A percentile compares a stretch with the other conserved stretches of the same genome.
Evolutionary conservation across 306 rosid species (phyloP).

Genomic region (Oemleria cerasiformis): DNA sequence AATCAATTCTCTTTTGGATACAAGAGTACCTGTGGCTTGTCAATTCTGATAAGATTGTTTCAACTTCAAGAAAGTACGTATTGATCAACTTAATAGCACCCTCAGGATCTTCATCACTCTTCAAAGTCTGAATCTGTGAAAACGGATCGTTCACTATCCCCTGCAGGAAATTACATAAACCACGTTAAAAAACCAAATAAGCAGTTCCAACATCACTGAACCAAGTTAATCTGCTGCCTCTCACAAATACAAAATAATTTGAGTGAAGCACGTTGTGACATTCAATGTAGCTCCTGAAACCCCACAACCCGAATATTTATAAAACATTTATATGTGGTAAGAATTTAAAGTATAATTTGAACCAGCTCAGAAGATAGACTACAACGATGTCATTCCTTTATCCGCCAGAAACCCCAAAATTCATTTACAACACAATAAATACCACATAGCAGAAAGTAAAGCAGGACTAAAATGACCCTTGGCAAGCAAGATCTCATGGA

Average conservation of each 20-base stretch:
- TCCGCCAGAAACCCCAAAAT: neutral
- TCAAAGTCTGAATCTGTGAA: conserved; percentile 25
- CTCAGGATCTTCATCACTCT: conserved; percentile 27
- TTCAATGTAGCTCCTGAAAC: neutral
- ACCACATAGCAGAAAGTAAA: neutral
- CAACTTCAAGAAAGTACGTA: conserved; percentile 41
- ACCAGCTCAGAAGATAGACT: neutral
- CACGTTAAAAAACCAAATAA: conserved; percentile 14
- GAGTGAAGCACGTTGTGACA: neutral
- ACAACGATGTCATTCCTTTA: neutral
- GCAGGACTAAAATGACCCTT: neutral
- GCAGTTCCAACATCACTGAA: neutral
- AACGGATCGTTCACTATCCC: conserved; percentile 47
- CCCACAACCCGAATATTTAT: neutral
- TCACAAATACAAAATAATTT: neutral
- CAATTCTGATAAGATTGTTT: conserved; percentile 38
- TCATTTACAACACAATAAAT: neutral
- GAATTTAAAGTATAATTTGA: neutral
- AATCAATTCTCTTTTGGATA: conserved; percentile 8
- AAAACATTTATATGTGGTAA: neutral
- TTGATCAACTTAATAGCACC: conserved; percentile 30
- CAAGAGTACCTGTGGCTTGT: conserved; percentile 33
- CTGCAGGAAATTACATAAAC: conserved; percentile 35
- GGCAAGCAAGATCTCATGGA: conserved; percentile 10
- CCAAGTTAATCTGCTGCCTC: neutral